Base-by-base conservation (phyloP, 2,329 filamentous ascomycete species). In the Nigrospora osmanthi region DNA sequence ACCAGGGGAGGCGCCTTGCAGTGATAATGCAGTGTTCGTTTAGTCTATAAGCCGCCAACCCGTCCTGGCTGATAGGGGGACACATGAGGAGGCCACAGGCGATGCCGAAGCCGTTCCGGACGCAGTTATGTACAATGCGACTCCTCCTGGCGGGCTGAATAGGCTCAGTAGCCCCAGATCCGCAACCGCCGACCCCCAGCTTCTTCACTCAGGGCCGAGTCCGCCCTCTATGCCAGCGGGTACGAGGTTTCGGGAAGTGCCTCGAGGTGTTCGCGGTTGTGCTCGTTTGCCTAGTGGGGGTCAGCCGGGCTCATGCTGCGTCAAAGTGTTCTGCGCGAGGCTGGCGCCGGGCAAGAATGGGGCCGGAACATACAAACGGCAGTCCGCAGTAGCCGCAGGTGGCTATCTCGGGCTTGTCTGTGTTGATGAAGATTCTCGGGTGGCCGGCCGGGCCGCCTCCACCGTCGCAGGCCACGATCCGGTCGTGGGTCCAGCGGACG, bases 391-490 rank as follows among this genome's bases (percentile, higher is more conserved):
- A 98, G 60, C 78, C 84, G 75, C 93, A 98, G 63, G 75, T 74
- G 67, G 81, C 80, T 58, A 98, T 95, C 73, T 97, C 83, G 37
- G 93, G 87, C 76, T 96, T 97, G 70, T 98, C 93, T 54, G 87
- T 84, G 71, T 98, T 98, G 79, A 98, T 98, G 66, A 89, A 98
- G 69, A 98, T 85, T 60, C 81, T 80, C 41, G 93, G 93, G 67
- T 98, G 93, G 37, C 93, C 93, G 45, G 87, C 72, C 31, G 90
- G 85, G 38, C 91, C 93, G 54, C 90, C 90, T 47, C 91, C 93
- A 47, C 93, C 93, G 59, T 97, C 90, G 64, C 93, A 98, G 38
- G 83, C 82, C 42, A 94, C 91, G 40, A 87, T 68, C 49, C 83
- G 80, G 52, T 87, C 78, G 63, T 95, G 84, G 48, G 84, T 87